Evolutionary conservation across 2,329 filamentous ascomycete genomes (phyloP).

Genomic region (Ophiostoma angusticollis): DNA sequence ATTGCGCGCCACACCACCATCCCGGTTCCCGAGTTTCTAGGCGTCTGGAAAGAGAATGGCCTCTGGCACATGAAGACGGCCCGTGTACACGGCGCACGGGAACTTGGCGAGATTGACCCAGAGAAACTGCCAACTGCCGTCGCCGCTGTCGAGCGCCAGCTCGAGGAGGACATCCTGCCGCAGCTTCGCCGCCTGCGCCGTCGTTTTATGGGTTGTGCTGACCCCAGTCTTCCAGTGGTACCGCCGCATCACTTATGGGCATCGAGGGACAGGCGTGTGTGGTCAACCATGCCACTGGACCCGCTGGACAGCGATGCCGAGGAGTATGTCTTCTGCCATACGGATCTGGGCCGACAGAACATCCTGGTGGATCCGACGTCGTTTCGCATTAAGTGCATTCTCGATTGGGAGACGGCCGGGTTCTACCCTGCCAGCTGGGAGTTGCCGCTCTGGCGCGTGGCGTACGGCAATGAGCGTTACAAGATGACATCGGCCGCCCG

Average conservation of each 20-base stretch:
- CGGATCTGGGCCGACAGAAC: slow-evolving; percentile 14
- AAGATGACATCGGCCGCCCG: no score
- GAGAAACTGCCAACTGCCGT: neutral
- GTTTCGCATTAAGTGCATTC: slow-evolving; percentile 14
- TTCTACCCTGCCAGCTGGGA: slow-evolving; percentile 18
- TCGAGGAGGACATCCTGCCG: neutral
- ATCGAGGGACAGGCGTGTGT: neutral
- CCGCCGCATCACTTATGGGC: slow-evolving; percentile 1
- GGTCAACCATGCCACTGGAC: no score
- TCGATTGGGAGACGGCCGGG: slow-evolving; percentile 18
- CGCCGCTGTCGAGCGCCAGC: neutral
- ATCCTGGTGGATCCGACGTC: slow-evolving; percentile 15
- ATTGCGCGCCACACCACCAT: neutral
- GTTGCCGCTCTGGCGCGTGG: slow-evolving; percentile 7
- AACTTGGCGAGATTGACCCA: neutral
- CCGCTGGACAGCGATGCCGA: no score
- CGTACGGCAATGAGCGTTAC: no score
- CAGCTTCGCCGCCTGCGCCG: neutral
- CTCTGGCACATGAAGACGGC: neutral
- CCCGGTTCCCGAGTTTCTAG: neutral
- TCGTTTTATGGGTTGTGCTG: neutral
- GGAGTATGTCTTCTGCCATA: slow-evolving; percentile 15
- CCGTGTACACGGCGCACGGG: neutral
- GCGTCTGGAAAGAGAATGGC: slow-evolving; percentile 1
- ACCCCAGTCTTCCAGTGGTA: slow-evolving; percentile 1